A percentile compares a stretch with the other conserved stretches of the same genome.
These are phyloP conservation scores for Lipomyces yamadae DNA, from an alignment of 805 yeast genomes.

Conservation along the genomic window DNA sequence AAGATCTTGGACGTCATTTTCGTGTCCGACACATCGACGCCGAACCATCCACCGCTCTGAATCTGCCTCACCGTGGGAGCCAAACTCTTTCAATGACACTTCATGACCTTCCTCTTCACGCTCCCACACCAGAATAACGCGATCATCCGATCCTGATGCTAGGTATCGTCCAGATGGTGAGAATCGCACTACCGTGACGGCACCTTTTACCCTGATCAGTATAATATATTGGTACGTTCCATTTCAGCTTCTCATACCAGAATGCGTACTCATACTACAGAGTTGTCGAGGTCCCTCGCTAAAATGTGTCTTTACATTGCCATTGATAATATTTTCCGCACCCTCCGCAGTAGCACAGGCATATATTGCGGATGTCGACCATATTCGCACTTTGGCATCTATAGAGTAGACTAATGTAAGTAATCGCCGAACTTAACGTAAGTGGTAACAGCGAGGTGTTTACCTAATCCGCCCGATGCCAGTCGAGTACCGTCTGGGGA, in stretches of 20 bases:
- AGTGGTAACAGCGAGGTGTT: background rate
- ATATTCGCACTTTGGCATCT: conserved; percentile 88
- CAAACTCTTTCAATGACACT: conserved; percentile 63
- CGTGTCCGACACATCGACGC: conserved; percentile 92
- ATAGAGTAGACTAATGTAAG: conserved; percentile 41
- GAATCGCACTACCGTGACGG: conserved; percentile 90
- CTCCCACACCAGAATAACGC: conserved; percentile 90
- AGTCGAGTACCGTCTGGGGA: conserved; percentile 81
- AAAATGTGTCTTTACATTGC: background rate
- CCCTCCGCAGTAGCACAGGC: conserved; percentile 54
- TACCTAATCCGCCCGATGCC: conserved; percentile 82
- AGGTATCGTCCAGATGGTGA: conserved; percentile 89
- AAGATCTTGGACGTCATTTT: conserved; percentile 95
- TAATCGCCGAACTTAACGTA: background rate
- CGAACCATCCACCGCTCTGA: conserved; percentile 94
- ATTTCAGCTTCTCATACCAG: conserved; percentile 55
- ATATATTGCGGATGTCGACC: conserved; percentile 86
- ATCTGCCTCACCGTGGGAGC: conserved; percentile 65
- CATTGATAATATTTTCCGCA: conserved; percentile 8
- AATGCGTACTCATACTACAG: conserved; percentile 91
- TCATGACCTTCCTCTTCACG: conserved; percentile 66
- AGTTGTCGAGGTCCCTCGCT: conserved; percentile 54
- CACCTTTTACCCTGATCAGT: conserved; percentile 44
- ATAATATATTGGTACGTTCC: background rate
- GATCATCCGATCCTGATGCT: conserved; percentile 95